phyloP scores from a whole-genome alignment of 2,329 filamentous ascomycete genomes.

The Alternaria gansuensis region DNA sequence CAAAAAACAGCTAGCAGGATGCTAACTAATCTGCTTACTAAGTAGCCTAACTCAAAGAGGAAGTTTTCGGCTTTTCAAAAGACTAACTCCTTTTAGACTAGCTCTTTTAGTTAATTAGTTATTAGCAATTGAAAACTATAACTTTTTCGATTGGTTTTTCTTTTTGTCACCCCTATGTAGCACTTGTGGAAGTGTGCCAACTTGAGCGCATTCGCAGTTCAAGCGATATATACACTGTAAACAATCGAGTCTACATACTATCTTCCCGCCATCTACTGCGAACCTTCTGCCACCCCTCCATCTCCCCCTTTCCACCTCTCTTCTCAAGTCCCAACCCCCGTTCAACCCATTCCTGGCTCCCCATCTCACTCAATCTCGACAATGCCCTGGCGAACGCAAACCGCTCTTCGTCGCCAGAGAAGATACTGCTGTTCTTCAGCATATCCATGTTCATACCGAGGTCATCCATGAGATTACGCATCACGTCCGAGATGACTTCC shows the following conservation, averaged over 20 bases:
- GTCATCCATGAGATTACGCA: slow-evolving; percentile 87
- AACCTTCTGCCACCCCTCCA: slow-evolving; percentile 71
- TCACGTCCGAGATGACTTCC: slow-evolving; percentile 69
- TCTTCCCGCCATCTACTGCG: slow-evolving; percentile 71
- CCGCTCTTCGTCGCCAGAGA: slow-evolving; percentile 92
- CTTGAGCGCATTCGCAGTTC: too few species aligned
- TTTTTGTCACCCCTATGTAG: too few species aligned
- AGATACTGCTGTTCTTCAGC: slow-evolving; percentile 85
- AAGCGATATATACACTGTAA: neutral
- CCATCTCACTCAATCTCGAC: slow-evolving; percentile 88
- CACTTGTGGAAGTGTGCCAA: too few species aligned
- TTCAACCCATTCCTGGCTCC: slow-evolving; percentile 93
- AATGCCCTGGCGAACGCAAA: slow-evolving; percentile 95
- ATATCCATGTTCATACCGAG: slow-evolving; percentile 83
- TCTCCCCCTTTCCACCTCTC: slow-evolving; percentile 70
- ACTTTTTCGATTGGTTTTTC: too few species aligned
- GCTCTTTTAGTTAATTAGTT: too few species aligned
- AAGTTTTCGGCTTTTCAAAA: too few species aligned
- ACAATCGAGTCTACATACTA: slow-evolving; percentile 32
- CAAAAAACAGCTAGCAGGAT: too few species aligned
- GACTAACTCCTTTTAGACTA: too few species aligned
- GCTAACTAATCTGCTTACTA: too few species aligned
- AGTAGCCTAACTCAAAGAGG: too few species aligned
- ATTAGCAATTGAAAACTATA: too few species aligned
- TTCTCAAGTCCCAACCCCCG: slow-evolving; percentile 72